Conservation (phyloP, 2,329 filamentous ascomycete genomes). For the Stemphylium beticola region DNA sequence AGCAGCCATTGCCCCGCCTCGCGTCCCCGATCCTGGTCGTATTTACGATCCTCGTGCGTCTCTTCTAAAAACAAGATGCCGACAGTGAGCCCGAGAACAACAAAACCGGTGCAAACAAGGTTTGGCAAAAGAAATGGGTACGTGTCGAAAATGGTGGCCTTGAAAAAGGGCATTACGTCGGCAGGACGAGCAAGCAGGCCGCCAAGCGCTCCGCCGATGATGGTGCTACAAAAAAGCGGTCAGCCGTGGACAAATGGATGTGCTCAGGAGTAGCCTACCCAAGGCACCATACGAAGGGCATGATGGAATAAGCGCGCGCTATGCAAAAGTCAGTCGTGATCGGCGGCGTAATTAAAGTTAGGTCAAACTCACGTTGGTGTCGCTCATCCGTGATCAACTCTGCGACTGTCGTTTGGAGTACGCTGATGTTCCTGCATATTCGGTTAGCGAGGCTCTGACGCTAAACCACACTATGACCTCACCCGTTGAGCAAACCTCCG, state of each 20-base stretch:
- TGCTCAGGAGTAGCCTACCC: slow-evolving; percentile 61
- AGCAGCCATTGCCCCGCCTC: slow-evolving; percentile 76
- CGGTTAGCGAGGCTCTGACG: slow-evolving; percentile 38
- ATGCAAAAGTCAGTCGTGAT: slow-evolving; percentile 32
- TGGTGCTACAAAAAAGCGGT: slow-evolving; percentile 66
- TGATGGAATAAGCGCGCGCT: slow-evolving; percentile 94
- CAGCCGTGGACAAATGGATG: slow-evolving; percentile 23
- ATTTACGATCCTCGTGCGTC: slow-evolving; percentile 84
- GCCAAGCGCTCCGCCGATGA: slow-evolving; percentile 89
- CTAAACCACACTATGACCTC: slow-evolving; percentile 50
- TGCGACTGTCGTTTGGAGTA: slow-evolving; percentile 91
- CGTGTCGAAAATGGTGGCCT: slow-evolving; percentile 78
- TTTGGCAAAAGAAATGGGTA: slow-evolving; percentile 94
- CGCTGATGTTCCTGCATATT: slow-evolving; percentile 79
- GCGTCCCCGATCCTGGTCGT: slow-evolving; percentile 74
- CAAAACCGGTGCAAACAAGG: slow-evolving; percentile 82
- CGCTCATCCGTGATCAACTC: slow-evolving; percentile 92
- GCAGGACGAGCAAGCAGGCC: slow-evolving; percentile 88
- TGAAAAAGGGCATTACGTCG: slow-evolving; percentile 80
- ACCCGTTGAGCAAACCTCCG: slow-evolving; percentile 92
- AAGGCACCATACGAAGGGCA: slow-evolving; percentile 98
- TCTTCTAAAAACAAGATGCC: slow-evolving; percentile 91
- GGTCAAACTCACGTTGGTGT: slow-evolving; percentile 74
- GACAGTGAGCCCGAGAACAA: slow-evolving; percentile 75
- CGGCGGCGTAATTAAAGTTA: slow-evolving; percentile 8